Percentiles rank a stretch among this genome's conserved stretches.
Conservation (phyloP, 352 stramenopile genomes). For the Phytophthora tubulina region DNA sequence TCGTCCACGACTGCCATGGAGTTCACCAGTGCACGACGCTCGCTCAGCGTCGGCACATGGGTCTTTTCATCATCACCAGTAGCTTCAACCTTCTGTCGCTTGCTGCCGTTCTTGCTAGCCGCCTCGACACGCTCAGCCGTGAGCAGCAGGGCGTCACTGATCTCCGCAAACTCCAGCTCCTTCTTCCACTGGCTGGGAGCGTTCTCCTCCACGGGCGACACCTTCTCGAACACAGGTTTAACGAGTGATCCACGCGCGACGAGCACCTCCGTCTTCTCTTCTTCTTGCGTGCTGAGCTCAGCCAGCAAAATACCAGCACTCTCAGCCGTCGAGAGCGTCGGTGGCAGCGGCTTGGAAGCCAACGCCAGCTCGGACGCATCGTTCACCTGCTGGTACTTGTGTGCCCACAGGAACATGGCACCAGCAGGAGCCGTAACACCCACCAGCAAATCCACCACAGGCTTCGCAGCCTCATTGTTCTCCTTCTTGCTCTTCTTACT, state of each 20-base stretch:
- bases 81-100: slow-evolving; percentile 68
- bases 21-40: slow-evolving; percentile 68
- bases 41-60: slow-evolving; percentile 77
- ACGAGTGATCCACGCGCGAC: slow-evolving; percentile 76
- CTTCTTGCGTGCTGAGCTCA: slow-evolving; percentile 41
- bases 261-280: slow-evolving; percentile 51
- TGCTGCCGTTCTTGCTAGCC: slow-evolving; percentile 52
- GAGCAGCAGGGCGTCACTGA: slow-evolving; percentile 78
- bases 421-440: slow-evolving; percentile 66
- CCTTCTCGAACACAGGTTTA: slow-evolving; percentile 84
- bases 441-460: slow-evolving; percentile 63
- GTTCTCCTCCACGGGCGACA: slow-evolving; percentile 69
- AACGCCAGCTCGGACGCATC: slow-evolving; percentile 42
- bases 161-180: slow-evolving; percentile 60
- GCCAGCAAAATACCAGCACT: slow-evolving; percentile 60
- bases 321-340: slow-evolving; percentile 43
- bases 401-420: slow-evolving; percentile 76
- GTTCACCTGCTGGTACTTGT: slow-evolving; percentile 68
- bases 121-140: slow-evolving; percentile 42
- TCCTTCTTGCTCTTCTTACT: slow-evolving; percentile 68
- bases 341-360: slow-evolving; percentile 73
- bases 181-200: slow-evolving; percentile 61
- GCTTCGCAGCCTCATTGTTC: slow-evolving; percentile 42
- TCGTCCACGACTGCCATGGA: slow-evolving; percentile 72
- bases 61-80: slow-evolving; percentile 61